A percentile compares a stretch with the other conserved stretches of the same genome.
phyloP scores from a whole-genome alignment of 2,329 filamentous ascomycete genomes.

The Ophiostoma sp. region DNA sequence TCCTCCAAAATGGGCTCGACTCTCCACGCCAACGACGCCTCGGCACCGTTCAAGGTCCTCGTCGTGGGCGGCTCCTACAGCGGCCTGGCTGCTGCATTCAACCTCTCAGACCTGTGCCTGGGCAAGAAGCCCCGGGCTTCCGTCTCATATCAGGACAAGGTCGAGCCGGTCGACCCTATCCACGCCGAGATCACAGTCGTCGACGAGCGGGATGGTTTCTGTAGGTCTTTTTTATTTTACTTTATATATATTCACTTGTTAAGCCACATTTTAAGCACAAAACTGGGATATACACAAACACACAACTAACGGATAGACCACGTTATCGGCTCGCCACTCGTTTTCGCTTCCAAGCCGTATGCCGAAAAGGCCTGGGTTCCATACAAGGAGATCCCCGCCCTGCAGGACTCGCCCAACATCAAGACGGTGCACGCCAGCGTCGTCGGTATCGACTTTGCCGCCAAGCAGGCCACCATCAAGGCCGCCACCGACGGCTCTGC shows the following conservation, averaged over 20 bases:
- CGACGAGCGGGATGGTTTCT: slow-evolving; percentile 78
- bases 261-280: no score
- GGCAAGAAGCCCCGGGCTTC: slow-evolving; percentile 49
- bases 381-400: slow-evolving; percentile 60
- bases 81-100: slow-evolving; percentile 62
- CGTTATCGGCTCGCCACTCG: slow-evolving; percentile 68
- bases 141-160: slow-evolving; percentile 24
- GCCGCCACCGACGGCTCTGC: slow-evolving; percentile 33
- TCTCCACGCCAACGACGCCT: slow-evolving; percentile 18
- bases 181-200: slow-evolving; percentile 66
- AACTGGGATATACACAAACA: not conserved
- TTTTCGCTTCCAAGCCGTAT: slow-evolving; percentile 58
- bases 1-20: slow-evolving; percentile 22
- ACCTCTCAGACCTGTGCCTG: slow-evolving; percentile 60
- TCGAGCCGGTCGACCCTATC: slow-evolving; percentile 33
- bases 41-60: slow-evolving; percentile 50
- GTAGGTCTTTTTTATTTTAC: slow-evolving; percentile 43
- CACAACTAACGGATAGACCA: slow-evolving; percentile 50
- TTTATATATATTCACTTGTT: no score
- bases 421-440: slow-evolving; percentile 62
- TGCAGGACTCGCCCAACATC: slow-evolving; percentile 55
- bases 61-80: slow-evolving; percentile 67
- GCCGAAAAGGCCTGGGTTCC: slow-evolving; percentile 65
- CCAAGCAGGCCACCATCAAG: slow-evolving; percentile 55
- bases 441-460: slow-evolving; percentile 52